Percentiles rank a stretch among this genome's conserved stretches.
Evolutionary conservation across 257 asterid genomes (phyloP).

Genomic region (Ophiorrhiza pumila): DNA sequence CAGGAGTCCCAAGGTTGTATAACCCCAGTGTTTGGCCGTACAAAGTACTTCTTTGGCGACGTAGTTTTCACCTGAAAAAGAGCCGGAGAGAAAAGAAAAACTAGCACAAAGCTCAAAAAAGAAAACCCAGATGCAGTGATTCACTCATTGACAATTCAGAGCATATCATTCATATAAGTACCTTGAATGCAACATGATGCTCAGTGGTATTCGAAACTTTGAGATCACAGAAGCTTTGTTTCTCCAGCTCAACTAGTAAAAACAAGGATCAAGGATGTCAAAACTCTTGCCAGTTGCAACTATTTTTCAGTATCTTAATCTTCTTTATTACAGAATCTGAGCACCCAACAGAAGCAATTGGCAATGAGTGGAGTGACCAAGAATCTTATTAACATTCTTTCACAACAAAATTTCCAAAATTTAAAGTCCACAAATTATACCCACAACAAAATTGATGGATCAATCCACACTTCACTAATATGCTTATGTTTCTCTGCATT

Average conservation of each 20-base stretch:
- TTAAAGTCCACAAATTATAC: neutral
- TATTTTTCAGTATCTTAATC: neutral
- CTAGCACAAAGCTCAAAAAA: neutral
- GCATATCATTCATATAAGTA: neutral
- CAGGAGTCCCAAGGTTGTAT: conserved; percentile 70
- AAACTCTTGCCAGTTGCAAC: neutral
- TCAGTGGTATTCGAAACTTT: conserved; percentile 72
- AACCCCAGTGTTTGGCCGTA: conserved; percentile 77
- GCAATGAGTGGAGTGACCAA: too few relatives aligned
- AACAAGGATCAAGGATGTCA: conserved; percentile 9
- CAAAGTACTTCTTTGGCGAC: conserved; percentile 83
- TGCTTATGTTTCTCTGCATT: too few relatives aligned
- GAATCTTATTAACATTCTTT: too few relatives aligned
- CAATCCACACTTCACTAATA: neutral
- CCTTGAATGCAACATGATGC: conserved; percentile 62
- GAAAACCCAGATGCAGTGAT: neutral
- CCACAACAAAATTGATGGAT: neutral
- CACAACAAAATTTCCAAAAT: neutral
- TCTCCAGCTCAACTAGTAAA: conserved; percentile 70
- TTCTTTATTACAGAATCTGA: too few relatives aligned
- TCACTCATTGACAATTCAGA: neutral
- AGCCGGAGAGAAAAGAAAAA: neutral
- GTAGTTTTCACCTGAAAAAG: conserved; percentile 72
- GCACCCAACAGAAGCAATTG: too few relatives aligned
- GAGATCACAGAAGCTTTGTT: conserved; percentile 78